A percentile compares a stretch with the other conserved stretches of the same genome.
Conservation (phyloP, 2,329 filamentous ascomycete genomes). For the Ophiostoma triangulosporum region DNA sequence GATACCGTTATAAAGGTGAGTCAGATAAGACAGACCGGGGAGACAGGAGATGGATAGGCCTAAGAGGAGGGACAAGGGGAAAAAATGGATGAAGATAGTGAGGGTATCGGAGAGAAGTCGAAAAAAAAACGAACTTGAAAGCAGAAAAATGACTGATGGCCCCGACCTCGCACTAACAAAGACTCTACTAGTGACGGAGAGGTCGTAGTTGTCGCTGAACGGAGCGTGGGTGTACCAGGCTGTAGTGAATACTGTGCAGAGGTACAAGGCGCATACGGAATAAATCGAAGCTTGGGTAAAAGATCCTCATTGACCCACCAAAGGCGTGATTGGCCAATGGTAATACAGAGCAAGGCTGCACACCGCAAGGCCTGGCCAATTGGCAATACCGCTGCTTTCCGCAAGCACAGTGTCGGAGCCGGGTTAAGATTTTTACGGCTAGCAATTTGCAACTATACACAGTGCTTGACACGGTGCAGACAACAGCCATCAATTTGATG, state of each 20-base stretch:
- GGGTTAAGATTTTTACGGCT: constrained; percentile 8
- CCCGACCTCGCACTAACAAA: constrained; percentile 6
- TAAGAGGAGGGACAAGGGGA: not conserved
- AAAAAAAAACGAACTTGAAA: not conserved
- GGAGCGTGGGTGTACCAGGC: not conserved
- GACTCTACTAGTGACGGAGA: not conserved
- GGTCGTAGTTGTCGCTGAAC: not conserved
- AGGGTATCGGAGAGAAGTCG: not conserved
- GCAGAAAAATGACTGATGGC: not conserved
- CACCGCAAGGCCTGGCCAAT: not conserved
- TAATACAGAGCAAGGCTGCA: not conserved
- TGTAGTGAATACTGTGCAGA: not conserved
- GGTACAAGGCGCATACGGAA: not conserved
- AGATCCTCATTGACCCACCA: not conserved
- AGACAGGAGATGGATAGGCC: not conserved
- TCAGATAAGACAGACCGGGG: constrained; percentile 2
- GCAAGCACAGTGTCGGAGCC: constrained; percentile 2
- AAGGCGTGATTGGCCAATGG: not conserved
- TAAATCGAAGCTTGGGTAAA: not conserved
- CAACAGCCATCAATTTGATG: not conserved
- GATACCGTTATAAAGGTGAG: constrained; percentile 2
- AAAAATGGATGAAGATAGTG: constrained; percentile 2
- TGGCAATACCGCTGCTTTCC: not conserved
- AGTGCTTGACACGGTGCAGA: not conserved
- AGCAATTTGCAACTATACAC: not conserved